Percentiles rank a stretch among this genome's conserved stretches.
Evolutionary conservation across 1,139 yeast species (phyloP).

Genomic region (Pichia sp.): DNA sequence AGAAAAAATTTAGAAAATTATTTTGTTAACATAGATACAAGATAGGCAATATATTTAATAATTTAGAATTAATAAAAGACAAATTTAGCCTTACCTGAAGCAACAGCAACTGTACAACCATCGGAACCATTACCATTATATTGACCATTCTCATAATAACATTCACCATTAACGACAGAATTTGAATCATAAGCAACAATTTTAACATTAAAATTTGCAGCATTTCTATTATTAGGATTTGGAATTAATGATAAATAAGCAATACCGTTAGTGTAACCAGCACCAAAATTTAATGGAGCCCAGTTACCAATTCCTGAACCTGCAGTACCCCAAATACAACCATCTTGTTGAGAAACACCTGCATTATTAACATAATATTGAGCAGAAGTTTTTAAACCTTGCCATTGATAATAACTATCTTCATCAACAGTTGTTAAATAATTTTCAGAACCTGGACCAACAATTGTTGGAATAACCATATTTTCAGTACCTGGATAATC

Average conservation of each 20-base stretch:
- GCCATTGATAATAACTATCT: slow-evolving; percentile 57
- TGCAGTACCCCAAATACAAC: slow-evolving; percentile 68
- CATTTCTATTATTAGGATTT: slow-evolving; percentile 63
- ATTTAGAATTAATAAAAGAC: slow-evolving; percentile 41
- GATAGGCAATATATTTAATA: too few relatives aligned
- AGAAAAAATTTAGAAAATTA: background rate
- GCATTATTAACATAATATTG: slow-evolving; percentile 81
- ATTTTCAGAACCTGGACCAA: slow-evolving; percentile 49
- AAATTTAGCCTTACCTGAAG: slow-evolving; percentile 61
- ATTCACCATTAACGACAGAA: slow-evolving; percentile 50
- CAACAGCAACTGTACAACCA: slow-evolving; percentile 74
- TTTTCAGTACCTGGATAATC: slow-evolving; percentile 88
- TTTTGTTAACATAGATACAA: too few relatives aligned
- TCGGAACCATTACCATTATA: slow-evolving; percentile 60
- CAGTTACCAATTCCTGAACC: slow-evolving; percentile 73
- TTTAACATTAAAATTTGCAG: slow-evolving; percentile 64
- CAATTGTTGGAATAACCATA: slow-evolving; percentile 76
- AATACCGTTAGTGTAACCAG: slow-evolving; percentile 55
- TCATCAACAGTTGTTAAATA: slow-evolving; percentile 64
- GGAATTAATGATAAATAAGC: slow-evolving; percentile 74
- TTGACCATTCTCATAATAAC: slow-evolving; percentile 57
- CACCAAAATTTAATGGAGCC: slow-evolving; percentile 79
- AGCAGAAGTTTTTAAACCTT: slow-evolving; percentile 61
- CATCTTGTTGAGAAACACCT: slow-evolving; percentile 66
- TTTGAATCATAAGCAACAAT: slow-evolving; percentile 53